Evolutionary conservation across 345 rosid species (phyloP), one percentile per base, ranked within the genome.

Genomic region (Hevea brasiliensis): DNA sequence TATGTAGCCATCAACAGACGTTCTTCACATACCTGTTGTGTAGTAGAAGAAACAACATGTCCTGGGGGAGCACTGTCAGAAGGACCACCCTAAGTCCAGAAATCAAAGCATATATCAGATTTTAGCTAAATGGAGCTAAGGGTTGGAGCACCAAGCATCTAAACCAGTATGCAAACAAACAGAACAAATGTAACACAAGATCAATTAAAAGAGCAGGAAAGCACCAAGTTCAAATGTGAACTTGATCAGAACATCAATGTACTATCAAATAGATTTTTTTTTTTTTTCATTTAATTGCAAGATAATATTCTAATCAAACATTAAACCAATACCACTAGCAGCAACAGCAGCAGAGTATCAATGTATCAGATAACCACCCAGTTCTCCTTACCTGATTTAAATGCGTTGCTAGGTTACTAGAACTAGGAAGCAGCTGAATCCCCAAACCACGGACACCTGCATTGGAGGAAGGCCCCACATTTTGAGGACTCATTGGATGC

Each of bases 401-500:
- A 79, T 94, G 85, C 72, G 79, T 63, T 71, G 85, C 68, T 51
- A 75, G 77, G 74, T 87, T 90, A 78, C 84, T 84, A 76, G 92
- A 65, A 80, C 88, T 87, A 73, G 95, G 83, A 72, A 76, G 72
- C 60, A 88, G 60, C 75, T 84, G 95, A 83, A 65, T 85, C 74
- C 89, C 84, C 61, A 70, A 72, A 84, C 84, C 85, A 70, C 77
- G 88, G 70, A 81, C 72, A 69, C 85, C 87, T 54, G 81, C 70
- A 81, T 82, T 79, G 59, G 87, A 61, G n/a, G 90, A 71, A 58
- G 88, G 87, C 26, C 89, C 94, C 64, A 81, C 44, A 76, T 83
- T 85, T 76, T 79, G 88, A 18, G 87, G 82, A 81, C 81, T 86
- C 78, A 82, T 83, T 65, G 90, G 87, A 74, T 71, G 81, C 98